Percentiles rank a stretch among this genome's conserved stretches.
Evolutionary conservation across 2,329 filamentous ascomycete species (phyloP).

Genomic region (Ophiostoma ulmi): DNA sequence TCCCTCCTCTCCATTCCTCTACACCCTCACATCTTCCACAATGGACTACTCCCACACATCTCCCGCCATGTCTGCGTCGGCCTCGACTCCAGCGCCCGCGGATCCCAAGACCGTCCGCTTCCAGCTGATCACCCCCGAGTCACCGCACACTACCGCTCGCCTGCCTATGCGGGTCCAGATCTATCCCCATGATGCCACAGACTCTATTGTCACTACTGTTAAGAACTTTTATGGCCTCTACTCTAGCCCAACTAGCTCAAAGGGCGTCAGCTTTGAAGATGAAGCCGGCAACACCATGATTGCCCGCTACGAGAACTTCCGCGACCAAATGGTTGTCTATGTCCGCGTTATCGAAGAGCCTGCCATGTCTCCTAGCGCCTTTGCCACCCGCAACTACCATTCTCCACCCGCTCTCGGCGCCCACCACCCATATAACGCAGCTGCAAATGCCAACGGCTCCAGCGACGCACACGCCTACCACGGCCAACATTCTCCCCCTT

Average conservation of each 20-base stretch:
- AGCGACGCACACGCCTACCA: slow-evolving; percentile 38
- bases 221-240: slow-evolving; percentile 99
- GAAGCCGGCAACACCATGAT: slow-evolving; percentile 84
- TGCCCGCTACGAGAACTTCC: slow-evolving; percentile 92
- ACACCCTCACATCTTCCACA: not conserved
- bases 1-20: not conserved
- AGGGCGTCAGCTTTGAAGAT: slow-evolving; percentile 93
- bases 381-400: slow-evolving; percentile 30
- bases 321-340: slow-evolving; percentile 86
- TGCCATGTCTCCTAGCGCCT: slow-evolving; percentile 41
- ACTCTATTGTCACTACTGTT: slow-evolving; percentile 95
- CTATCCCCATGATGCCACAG: slow-evolving; percentile 90
- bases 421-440: slow-evolving; percentile 32
- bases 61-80: slow-evolving; percentile 23
- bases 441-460: slow-evolving; percentile 37
- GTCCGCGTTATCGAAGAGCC: slow-evolving; percentile 73
- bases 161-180: slow-evolving; percentile 86
- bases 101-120: slow-evolving; percentile 72
- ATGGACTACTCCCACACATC: slow-evolving; percentile 26
- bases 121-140: slow-evolving; percentile 65
- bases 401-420: slow-evolving; percentile 21
- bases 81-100: slow-evolving; percentile 36
- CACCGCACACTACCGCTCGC: slow-evolving; percentile 64
- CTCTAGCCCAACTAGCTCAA: slow-evolving; percentile 61
- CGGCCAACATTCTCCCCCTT: slow-evolving; percentile 38